These are phyloP conservation scores for Zizania palustris DNA, from an alignment of 202 grass and related monocot genomes.

Conservation along the genomic window DNA sequence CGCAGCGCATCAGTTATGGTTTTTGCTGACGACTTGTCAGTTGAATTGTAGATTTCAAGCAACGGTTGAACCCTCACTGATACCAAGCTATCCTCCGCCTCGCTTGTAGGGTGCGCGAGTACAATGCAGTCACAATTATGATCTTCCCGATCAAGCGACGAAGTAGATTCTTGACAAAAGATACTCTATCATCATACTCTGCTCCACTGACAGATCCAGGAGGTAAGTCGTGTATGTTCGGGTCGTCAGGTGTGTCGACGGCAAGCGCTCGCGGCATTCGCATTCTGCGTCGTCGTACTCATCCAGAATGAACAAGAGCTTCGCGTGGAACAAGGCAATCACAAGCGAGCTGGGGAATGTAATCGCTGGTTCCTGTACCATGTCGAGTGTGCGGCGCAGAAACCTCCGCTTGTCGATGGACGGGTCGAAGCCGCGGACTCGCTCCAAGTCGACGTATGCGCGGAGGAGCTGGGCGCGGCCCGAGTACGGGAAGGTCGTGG, in stretches of 20 bases:
- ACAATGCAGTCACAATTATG: conserved; percentile 2
- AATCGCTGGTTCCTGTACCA: not conserved
- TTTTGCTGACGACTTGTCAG: not conserved
- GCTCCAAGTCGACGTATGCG: not conserved
- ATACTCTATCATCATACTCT: not conserved
- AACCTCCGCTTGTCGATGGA: not conserved
- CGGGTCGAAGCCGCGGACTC: not conserved
- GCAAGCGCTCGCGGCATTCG: conserved; percentile 35
- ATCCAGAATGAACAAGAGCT: conserved; percentile 38
- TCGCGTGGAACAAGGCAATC: conserved; percentile 43
- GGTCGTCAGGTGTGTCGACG: conserved; percentile 33
- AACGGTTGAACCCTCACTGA: conserved; percentile 8
- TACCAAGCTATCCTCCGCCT: not conserved
- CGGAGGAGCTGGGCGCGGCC: conserved; percentile 5
- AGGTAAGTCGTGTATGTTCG: conserved; percentile 22
- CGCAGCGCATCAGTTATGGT: conserved; percentile 18
- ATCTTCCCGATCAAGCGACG: conserved; percentile 9
- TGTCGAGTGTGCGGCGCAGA: conserved; percentile 1
- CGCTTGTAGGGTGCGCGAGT: not conserved
- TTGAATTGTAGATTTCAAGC: not conserved
- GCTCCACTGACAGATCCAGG: conserved; percentile 31
- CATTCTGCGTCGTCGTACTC: conserved; percentile 30
- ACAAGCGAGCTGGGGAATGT: not conserved
- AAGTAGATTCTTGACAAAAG: not conserved
- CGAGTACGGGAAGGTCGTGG: not conserved